Evolutionary conservation across 768 basidiomycete species (phyloP).

Genomic region (Gelatoporia subvermispora): DNA sequence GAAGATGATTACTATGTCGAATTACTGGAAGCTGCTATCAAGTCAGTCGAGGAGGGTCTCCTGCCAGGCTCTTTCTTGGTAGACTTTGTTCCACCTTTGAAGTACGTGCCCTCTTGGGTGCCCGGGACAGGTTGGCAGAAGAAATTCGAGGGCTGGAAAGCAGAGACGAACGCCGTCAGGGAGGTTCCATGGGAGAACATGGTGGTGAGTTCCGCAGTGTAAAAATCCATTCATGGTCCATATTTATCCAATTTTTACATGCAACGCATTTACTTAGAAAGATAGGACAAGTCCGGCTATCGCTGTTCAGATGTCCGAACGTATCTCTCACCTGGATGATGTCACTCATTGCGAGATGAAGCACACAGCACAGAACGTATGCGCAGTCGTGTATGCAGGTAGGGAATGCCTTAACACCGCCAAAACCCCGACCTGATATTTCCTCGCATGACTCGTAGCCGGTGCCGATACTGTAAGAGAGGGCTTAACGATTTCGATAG

Average conservation of each 20-base stretch:
- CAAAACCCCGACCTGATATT: neutral
- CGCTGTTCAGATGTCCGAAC: slow-evolving; percentile 11
- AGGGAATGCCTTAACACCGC: neutral
- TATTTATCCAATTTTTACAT: neutral
- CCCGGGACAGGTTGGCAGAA: neutral
- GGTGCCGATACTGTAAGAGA: neutral
- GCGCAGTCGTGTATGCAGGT: slow-evolving; percentile 15
- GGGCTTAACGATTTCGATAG: neutral
- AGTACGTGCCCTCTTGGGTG: neutral
- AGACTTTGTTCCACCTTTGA: neutral
- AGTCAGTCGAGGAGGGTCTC: neutral
- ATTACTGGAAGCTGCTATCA: neutral
- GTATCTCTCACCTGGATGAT: slow-evolving; percentile 10
- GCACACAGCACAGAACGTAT: slow-evolving; percentile 8
- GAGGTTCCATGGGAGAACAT: slow-evolving; percentile 1
- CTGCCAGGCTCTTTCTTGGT: neutral
- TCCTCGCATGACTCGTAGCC: neutral
- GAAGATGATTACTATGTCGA: neutral
- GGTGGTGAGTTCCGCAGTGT: slow-evolving; percentile 23
- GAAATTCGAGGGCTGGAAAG: neutral
- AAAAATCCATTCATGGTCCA: slow-evolving; percentile 22
- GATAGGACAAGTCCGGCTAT: slow-evolving; percentile 13
- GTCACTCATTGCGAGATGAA: slow-evolving; percentile 4
- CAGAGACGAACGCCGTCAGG: neutral
- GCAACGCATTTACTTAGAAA: too few species aligned